Percentiles rank a stretch among this genome's conserved stretches.
These are phyloP conservation scores for Fistulinella prunicolor DNA, from an alignment of 768 basidiomycete species.

Conservation along the genomic window DNA sequence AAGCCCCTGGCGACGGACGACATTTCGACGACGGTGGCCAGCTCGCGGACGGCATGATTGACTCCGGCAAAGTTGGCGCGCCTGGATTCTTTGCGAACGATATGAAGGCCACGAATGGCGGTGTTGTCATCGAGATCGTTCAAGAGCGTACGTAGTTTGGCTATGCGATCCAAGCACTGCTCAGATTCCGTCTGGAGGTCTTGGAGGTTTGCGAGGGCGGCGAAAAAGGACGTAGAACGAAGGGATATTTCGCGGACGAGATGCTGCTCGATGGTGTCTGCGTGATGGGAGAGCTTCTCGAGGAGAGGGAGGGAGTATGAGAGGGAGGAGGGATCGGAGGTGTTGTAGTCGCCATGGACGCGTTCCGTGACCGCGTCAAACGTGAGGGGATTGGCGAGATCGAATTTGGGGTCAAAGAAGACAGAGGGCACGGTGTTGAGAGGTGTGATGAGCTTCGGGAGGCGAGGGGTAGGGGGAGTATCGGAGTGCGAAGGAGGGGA, in stretches of 20 bases:
- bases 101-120: slow-evolving; percentile 75
- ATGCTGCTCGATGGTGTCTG: slow-evolving; percentile 93
- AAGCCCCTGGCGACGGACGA: slow-evolving; percentile 65
- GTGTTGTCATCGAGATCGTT: slow-evolving; percentile 72
- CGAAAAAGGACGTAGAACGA: slow-evolving; percentile 92
- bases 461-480: slow-evolving; percentile 29
- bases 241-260: slow-evolving; percentile 89
- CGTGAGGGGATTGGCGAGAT: slow-evolving; percentile 75
- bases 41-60: slow-evolving; percentile 56
- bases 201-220: slow-evolving; percentile 91
- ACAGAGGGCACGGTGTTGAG: slow-evolving; percentile 74
- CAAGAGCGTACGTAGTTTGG: slow-evolving; percentile 66
- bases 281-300: slow-evolving; percentile 87
- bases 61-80: slow-evolving; percentile 60
- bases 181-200: slow-evolving; percentile 88
- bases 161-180: slow-evolving; percentile 74
- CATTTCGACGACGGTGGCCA: slow-evolving; percentile 76
- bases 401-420: slow-evolving; percentile 78
- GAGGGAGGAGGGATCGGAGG: slow-evolving; percentile 57
- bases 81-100: slow-evolving; percentile 63
- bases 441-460: slow-evolving; percentile 55
- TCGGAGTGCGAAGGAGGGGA: slow-evolving; percentile 33
- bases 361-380: slow-evolving; percentile 76
- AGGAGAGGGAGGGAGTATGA: slow-evolving; percentile 72
- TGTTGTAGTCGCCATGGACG: slow-evolving; percentile 35